A percentile compares a stretch with the other conserved stretches of the same genome.
These are phyloP conservation scores for Russula sp. DNA, from an alignment of 768 basidiomycete genomes.

Conservation along the genomic window DNA sequence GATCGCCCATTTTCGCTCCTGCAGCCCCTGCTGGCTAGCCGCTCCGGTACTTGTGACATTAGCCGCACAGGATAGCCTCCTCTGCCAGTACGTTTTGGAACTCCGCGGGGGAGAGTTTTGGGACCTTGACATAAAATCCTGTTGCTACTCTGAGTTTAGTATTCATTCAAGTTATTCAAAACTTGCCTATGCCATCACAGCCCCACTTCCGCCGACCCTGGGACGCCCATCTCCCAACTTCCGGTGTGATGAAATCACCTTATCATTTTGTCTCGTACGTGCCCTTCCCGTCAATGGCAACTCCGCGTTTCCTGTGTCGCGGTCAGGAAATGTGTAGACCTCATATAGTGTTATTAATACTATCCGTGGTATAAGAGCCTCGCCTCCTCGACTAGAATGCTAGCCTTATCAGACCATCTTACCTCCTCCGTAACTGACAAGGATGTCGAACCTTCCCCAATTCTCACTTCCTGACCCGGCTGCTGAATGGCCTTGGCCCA, in stretches of 20 bases:
- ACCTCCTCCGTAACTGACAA: no score
- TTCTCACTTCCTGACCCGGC: constrained; percentile 37
- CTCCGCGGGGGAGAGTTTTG: not conserved
- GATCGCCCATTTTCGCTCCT: not conserved
- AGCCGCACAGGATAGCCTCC: not conserved
- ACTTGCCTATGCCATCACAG: not conserved
- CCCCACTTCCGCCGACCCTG: not conserved
- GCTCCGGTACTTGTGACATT: not conserved
- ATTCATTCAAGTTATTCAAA: not conserved
- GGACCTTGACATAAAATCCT: not conserved
- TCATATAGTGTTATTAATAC: no score
- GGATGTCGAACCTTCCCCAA: not conserved
- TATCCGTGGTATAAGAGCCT: not conserved
- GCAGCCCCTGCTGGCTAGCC: not conserved
- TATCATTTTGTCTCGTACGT: not conserved
- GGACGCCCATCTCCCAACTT: not conserved
- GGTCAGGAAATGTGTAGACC: no score
- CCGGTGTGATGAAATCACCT: not conserved
- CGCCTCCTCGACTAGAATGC: not conserved
- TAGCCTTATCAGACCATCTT: not conserved
- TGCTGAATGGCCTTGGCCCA: constrained; percentile 40
- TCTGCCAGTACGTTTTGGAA: not conserved
- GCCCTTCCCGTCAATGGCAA: not conserved
- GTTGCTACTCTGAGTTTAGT: not conserved
- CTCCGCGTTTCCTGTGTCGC: not conserved